phyloP scores from a whole-genome alignment of 2,329 filamentous ascomycete species.

The Colletotrichum sp. region DNA sequence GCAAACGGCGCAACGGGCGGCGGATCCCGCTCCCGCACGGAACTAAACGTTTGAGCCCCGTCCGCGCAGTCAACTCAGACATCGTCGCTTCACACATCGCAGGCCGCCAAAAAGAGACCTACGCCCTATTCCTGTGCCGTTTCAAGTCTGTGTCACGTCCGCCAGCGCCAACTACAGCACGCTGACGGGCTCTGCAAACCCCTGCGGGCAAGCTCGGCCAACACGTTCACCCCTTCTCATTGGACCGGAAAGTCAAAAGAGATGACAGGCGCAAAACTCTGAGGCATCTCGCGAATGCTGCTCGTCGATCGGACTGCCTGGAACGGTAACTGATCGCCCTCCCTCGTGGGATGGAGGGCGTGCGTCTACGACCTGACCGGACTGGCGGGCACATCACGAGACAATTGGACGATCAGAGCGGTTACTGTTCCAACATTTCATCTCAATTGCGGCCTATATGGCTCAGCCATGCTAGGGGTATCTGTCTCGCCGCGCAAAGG shows the following conservation, averaged over 20 bases:
- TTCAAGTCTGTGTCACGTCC: slow-evolving; percentile 7
- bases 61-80: neutral
- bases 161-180: neutral
- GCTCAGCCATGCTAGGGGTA: slow-evolving; percentile 21
- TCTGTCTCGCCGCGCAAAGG: neutral
- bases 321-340: neutral
- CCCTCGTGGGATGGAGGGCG: neutral
- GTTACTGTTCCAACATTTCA: slow-evolving; percentile 6
- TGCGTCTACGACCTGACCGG: neutral
- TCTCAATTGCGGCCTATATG: slow-evolving; percentile 11
- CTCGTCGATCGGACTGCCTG: neutral
- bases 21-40: neutral
- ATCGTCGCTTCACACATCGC: neutral
- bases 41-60: neutral
- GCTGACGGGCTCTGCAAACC: neutral
- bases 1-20: neutral
- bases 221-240: neutral
- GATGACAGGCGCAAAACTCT: neutral
- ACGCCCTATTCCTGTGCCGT: neutral
- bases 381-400: neutral
- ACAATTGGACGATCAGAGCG: neutral
- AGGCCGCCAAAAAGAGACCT: neutral
- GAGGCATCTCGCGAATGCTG: neutral
- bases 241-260: neutral
- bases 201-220: neutral